Conservation (phyloP, 2,329 filamentous ascomycete species). For the Achaetomium macrosporum region DNA sequence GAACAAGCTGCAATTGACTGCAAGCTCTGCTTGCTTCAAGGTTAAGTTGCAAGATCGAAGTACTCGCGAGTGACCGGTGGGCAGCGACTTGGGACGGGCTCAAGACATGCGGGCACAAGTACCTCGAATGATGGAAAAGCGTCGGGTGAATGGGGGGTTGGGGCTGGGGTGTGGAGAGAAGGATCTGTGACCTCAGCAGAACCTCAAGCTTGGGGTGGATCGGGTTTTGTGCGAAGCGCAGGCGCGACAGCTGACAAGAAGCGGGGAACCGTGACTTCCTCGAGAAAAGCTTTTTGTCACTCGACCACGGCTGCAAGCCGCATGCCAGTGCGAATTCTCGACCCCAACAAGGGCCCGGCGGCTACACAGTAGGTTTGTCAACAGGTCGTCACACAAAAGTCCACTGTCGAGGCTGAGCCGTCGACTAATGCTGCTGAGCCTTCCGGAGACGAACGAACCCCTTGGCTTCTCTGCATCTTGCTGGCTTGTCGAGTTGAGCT, state of each 20-base stretch:
- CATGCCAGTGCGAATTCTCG: background rate
- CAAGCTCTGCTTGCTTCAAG: slow-evolving; percentile 16
- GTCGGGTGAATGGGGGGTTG: slow-evolving; percentile 18
- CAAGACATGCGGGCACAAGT: slow-evolving; percentile 23
- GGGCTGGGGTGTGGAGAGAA: slow-evolving; percentile 21
- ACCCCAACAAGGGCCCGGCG: too few relatives aligned
- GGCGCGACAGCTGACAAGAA: background rate
- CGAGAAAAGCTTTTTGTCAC: slow-evolving; percentile 4
- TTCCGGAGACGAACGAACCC: too few relatives aligned
- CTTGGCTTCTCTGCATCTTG: background rate
- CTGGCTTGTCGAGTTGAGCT: too few relatives aligned
- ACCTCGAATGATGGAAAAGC: slow-evolving; percentile 20
- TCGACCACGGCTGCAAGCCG: slow-evolving; percentile 7
- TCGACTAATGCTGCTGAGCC: too few relatives aligned
- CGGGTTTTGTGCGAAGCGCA: slow-evolving; percentile 20
- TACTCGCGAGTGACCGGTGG: slow-evolving; percentile 24
- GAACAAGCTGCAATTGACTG: slow-evolving; percentile 11
- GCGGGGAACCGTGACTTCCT: slow-evolving; percentile 11
- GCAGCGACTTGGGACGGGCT: slow-evolving; percentile 19
- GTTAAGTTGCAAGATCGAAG: slow-evolving; percentile 13
- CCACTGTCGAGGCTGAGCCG: background rate
- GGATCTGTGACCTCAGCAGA: slow-evolving; percentile 18
- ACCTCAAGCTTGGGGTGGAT: slow-evolving; percentile 18
- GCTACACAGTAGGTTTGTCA: too few relatives aligned
- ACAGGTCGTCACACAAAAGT: background rate